Percentiles rank a stretch among this genome's conserved stretches.
Conservation (phyloP, 2,329 filamentous ascomycete species). For the Diplodia intermedia region DNA sequence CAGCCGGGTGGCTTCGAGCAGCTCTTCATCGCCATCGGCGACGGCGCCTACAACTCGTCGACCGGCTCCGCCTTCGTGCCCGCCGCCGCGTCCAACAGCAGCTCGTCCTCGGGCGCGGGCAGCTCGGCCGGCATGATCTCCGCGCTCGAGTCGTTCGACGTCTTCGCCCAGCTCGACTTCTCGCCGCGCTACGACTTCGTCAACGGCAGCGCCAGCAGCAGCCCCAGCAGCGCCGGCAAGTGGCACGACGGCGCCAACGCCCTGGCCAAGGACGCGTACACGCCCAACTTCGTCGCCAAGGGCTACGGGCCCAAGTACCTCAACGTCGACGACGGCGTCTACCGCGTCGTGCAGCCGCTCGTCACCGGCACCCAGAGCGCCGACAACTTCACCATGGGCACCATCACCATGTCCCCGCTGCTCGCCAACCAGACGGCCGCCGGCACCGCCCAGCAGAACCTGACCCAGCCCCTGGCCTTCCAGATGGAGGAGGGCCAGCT, state of each 20-base stretch:
- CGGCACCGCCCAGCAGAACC: slow-evolving; percentile 35
- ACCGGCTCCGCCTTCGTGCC: slow-evolving; percentile 50
- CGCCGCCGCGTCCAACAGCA: slow-evolving; percentile 40
- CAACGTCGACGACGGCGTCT: slow-evolving; percentile 44
- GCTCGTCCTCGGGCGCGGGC: slow-evolving; percentile 39
- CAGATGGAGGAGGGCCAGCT: slow-evolving; percentile 51
- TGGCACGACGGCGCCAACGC: slow-evolving; percentile 52
- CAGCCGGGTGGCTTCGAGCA: slow-evolving; percentile 58
- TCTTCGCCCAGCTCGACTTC: slow-evolving; percentile 53
- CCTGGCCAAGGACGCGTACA: slow-evolving; percentile 42
- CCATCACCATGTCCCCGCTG: slow-evolving; percentile 50
- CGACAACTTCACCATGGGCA: slow-evolving; percentile 54
- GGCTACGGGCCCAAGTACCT: slow-evolving; percentile 57
- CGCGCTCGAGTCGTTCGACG: slow-evolving; percentile 52
- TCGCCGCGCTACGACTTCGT: slow-evolving; percentile 50
- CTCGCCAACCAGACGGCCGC: slow-evolving; percentile 33
- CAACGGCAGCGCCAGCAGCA: slow-evolving; percentile 51
- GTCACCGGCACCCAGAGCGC: slow-evolving; percentile 51
- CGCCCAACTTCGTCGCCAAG: slow-evolving; percentile 56
- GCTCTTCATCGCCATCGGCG: slow-evolving; percentile 53
- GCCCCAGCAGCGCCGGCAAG: slow-evolving; percentile 32
- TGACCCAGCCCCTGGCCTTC: slow-evolving; percentile 45
- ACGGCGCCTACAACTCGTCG: slow-evolving; percentile 45
- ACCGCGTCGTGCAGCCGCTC: slow-evolving; percentile 55
- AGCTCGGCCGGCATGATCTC: slow-evolving; percentile 45